Evolutionary conservation across 2,329 filamentous ascomycete genomes (phyloP).

Genomic region (Trichoderma koningii): DNA sequence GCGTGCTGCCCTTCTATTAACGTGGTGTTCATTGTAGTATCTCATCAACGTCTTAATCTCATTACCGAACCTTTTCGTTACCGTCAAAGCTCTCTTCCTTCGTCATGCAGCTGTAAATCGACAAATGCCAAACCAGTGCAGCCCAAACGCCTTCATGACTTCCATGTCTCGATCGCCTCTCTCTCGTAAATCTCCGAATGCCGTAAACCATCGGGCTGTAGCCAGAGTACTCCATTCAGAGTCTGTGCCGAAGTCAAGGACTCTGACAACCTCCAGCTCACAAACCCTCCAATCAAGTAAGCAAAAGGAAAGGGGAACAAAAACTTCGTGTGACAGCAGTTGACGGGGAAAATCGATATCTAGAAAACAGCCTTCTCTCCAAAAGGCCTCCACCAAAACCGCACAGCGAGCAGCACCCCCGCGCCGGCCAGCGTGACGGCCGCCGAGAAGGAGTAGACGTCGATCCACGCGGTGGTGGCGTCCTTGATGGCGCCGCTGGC

Average conservation of each 20-base stretch:
- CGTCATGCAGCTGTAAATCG: not conserved
- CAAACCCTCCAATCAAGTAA: not conserved
- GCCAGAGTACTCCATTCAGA: not conserved
- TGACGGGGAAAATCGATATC: too few species aligned
- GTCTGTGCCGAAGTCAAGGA: not conserved
- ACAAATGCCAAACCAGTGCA: not conserved
- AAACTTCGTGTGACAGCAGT: too few species aligned
- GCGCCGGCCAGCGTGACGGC: constrained; percentile 29
- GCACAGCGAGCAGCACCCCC: constrained; percentile 27
- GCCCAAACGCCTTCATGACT: not conserved
- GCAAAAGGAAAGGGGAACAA: too few species aligned
- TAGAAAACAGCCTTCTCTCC: constrained; percentile 21
- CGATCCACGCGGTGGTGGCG: constrained; percentile 24
- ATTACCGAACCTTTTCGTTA: not conserved
- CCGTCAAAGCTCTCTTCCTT: not conserved
- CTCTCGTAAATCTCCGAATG: not conserved
- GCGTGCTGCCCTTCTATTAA: not conserved
- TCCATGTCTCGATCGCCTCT: not conserved
- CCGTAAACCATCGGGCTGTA: not conserved
- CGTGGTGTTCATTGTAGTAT: too few species aligned
- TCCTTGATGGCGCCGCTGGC: constrained; percentile 32
- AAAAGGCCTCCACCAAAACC: constrained; percentile 25
- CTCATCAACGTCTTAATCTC: not conserved
- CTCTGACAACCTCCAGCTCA: not conserved
- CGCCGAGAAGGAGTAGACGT: constrained; percentile 29